phyloP scores from a whole-genome alignment of 805 yeast genomes.

The Pichia paraexigua region DNA sequence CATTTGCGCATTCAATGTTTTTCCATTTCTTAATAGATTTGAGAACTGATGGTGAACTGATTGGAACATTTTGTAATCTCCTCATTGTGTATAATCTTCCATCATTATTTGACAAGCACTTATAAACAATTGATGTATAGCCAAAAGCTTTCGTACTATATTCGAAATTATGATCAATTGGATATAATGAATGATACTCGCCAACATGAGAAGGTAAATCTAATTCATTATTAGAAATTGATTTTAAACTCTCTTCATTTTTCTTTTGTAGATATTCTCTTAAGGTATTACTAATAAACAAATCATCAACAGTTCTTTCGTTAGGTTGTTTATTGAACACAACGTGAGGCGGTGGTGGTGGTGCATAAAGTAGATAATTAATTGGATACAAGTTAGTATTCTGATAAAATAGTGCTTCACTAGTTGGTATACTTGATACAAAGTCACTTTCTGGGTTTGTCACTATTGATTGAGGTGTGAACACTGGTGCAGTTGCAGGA shows the following conservation, averaged over 20 bases:
- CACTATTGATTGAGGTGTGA: slow-evolving; percentile 27
- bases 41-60: slow-evolving; percentile 51
- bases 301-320: slow-evolving; percentile 58
- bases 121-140: slow-evolving; percentile 56
- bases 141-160: slow-evolving; percentile 38
- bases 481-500: slow-evolving; percentile 26
- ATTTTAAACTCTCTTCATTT: slow-evolving; percentile 72
- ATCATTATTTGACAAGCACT: slow-evolving; percentile 70
- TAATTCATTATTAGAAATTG: slow-evolving; percentile 40
- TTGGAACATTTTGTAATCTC: slow-evolving; percentile 56
- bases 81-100: slow-evolving; percentile 74
- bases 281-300: slow-evolving; percentile 66
- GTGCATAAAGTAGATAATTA: slow-evolving; percentile 85
- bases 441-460: slow-evolving; percentile 30
- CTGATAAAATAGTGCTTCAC: slow-evolving; percentile 26
- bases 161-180: slow-evolving; percentile 51
- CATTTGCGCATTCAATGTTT: slow-evolving; percentile 43
- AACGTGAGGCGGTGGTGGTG: slow-evolving; percentile 73
- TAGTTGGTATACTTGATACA: slow-evolving; percentile 7
- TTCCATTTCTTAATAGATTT: slow-evolving; percentile 62
- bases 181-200: slow-evolving; percentile 76
- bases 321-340: slow-evolving; percentile 54
- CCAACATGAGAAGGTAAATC: slow-evolving; percentile 70
- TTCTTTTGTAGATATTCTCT: slow-evolving; percentile 64
- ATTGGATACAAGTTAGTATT: slow-evolving; percentile 41